phyloP scores from a whole-genome alignment of 2,329 filamentous ascomycete genomes.

The Penicillium sp. region DNA sequence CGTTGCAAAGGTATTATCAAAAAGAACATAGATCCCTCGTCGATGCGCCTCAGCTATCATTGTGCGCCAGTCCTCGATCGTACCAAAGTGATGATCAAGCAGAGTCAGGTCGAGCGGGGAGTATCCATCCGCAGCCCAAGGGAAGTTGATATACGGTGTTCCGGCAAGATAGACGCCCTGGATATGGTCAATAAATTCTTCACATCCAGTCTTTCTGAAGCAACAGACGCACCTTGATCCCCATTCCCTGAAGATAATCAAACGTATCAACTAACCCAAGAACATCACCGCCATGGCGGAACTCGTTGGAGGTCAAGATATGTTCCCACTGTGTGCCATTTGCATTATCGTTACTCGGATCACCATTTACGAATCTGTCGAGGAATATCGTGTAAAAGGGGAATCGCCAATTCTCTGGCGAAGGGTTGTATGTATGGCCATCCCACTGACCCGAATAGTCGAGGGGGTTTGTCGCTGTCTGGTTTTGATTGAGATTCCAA shows the following conservation, averaged over 20 bases:
- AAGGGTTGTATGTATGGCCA: conserved; percentile 52
- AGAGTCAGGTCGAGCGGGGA: conserved; percentile 62
- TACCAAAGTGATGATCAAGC: conserved; percentile 63
- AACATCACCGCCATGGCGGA: conserved; percentile 65
- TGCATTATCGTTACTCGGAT: conserved; percentile 63
- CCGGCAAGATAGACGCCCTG: conserved; percentile 65
- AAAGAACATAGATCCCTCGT: conserved; percentile 64
- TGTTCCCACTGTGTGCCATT: conserved; percentile 64
- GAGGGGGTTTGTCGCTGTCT: conserved; percentile 54
- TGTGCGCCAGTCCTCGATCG: conserved; percentile 58
- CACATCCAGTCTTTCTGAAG: background rate
- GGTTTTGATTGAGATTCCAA: conserved; percentile 61
- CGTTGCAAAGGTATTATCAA: conserved; percentile 68
- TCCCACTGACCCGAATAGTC: conserved; percentile 60
- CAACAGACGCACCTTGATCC: conserved; percentile 54
- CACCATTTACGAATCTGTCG: conserved; percentile 66
- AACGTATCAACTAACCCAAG: conserved; percentile 59
- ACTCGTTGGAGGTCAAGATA: conserved; percentile 60
- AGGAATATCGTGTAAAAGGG: conserved; percentile 67
- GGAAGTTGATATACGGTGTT: conserved; percentile 63
- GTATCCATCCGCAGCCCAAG: conserved; percentile 65
- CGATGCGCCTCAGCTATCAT: conserved; percentile 61
- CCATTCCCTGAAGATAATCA: conserved; percentile 66
- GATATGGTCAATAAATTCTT: background rate
- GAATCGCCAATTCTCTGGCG: conserved; percentile 64